Evolutionary conservation across 208 protist genomes (phyloP), one percentile per base, ranked within the genome.

Genomic region (Herpetomonas tarakana): DNA sequence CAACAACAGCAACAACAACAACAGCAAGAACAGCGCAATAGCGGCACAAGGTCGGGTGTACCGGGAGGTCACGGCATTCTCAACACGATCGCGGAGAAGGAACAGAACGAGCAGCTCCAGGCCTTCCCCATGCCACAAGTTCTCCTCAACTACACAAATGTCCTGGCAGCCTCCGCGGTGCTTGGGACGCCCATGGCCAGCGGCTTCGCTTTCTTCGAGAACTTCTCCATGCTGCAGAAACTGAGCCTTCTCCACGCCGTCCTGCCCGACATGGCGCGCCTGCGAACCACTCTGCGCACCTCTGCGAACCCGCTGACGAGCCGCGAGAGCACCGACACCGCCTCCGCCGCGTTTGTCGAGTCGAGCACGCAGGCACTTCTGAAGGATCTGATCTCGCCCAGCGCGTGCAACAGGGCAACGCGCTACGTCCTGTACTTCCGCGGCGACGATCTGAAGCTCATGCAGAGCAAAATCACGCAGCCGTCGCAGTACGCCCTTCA

Each of bases 341-440:
- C 44, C 16, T 6, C 44, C 16, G 19, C 44, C 9, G 4, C 16
- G 16, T 49, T 49, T n/a, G 35, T 46, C 21, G 31, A 52, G n/a
- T 27, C 45, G 9, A 24, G 52, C 29, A 25, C 50, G 45, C 68
- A 70, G 67, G 41, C 51, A 22, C 63, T 63, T 56, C 39, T 86
- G 29, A 49, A 62, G 26, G 57, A 64, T 1, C 57, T 89, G 1
- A 56, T 92, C n/a, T 52, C 78, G 19, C 63, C 57, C 29, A 66
- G 54, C 14, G 80, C 76, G 25, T 81, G 88, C 62, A 92, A 88
- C 58, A 73, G 80, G n/a, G 80, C 80, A 12, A 95, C 86, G 14
- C 81, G 86, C 49, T 77, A 81, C 39, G 83, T 92, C 0, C 73
- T 95, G 12, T 95, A 95, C 71, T 93, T 83, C 68, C 83, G 89